Percentiles rank a stretch among this genome's conserved stretches.
Conservation (phyloP, 176 grass and related monocot species). For the Oryza nivara region DNA sequence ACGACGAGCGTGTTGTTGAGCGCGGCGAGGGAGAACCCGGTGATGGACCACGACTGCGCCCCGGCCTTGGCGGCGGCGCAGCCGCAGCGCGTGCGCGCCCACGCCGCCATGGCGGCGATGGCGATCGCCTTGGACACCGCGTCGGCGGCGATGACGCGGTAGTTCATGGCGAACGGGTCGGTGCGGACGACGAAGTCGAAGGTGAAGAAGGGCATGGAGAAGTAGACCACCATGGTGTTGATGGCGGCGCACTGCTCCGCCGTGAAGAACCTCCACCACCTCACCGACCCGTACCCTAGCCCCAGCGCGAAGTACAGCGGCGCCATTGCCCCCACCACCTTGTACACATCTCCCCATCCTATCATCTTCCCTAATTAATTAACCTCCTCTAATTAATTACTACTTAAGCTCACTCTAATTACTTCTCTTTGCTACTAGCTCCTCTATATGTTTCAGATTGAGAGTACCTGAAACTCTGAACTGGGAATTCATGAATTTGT, state of each 20-base stretch:
- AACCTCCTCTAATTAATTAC: neutral
- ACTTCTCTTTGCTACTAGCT: too few relatives aligned
- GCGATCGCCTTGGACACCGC: constrained; percentile 53
- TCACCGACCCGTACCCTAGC: constrained; percentile 57
- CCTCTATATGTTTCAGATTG: too few relatives aligned
- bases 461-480: too few relatives aligned
- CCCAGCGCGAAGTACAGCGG: constrained; percentile 67
- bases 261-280: constrained; percentile 70
- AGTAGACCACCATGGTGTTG: constrained; percentile 57
- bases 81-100: neutral
- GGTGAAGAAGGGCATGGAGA: constrained; percentile 73
- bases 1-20: constrained; percentile 80
- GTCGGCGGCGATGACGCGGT: constrained; percentile 60
- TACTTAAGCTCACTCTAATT: too few relatives aligned
- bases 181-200: constrained; percentile 63
- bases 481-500: neutral
- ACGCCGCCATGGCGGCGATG: constrained; percentile 25
- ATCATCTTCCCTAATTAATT: constrained; percentile 39
- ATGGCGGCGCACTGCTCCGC: constrained; percentile 58
- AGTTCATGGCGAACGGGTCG: constrained; percentile 61
- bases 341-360: constrained; percentile 49
- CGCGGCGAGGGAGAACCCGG: constrained; percentile 66
- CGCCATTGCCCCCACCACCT: constrained; percentile 63
- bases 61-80: constrained; percentile 12
- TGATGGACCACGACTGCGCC: constrained; percentile 53